These are phyloP conservation scores for Limonium bicolor DNA, from an alignment of 148 eudicot species.

Conservation along the genomic window DNA sequence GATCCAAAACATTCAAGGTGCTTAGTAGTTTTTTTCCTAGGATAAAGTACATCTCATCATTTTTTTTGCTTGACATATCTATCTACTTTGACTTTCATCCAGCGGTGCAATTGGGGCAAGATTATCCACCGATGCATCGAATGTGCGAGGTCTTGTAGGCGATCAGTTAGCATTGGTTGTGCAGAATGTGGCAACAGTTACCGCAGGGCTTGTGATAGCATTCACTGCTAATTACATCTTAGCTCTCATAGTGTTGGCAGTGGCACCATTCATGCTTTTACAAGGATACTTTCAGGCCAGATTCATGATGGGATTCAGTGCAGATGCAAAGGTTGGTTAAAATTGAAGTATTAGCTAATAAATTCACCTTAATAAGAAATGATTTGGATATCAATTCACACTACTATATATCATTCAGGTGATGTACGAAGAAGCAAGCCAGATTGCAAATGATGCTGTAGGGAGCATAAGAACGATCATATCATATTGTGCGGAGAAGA, in stretches of 20 bases:
- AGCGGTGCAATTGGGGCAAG: constrained; percentile 95
- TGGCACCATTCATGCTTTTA: constrained; percentile 43
- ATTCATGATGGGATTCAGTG: constrained; percentile 52
- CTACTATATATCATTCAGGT: no score
- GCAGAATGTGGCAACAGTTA: constrained; percentile 50
- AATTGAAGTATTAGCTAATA: no score
- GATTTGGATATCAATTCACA: no score
- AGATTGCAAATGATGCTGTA: constrained; percentile 75
- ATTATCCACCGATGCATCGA: constrained; percentile 68
- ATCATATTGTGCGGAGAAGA: constrained; percentile 79
- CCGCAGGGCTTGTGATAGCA: constrained; percentile 50
- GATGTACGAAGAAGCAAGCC: constrained; percentile 88
- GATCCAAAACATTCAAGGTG: constrained; percentile 75
- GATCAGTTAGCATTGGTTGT: constrained; percentile 48
- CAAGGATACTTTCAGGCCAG: constrained; percentile 50
- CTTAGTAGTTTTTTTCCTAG: no score
- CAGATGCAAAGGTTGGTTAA: constrained; percentile 62
- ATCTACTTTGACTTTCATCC: not conserved
- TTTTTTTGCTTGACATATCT: not conserved
- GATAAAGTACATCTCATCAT: not conserved
- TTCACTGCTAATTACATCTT: constrained; percentile 73
- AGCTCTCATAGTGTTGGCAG: constrained; percentile 41
- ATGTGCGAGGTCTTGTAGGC: constrained; percentile 69
- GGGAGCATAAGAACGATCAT: constrained; percentile 80
- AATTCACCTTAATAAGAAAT: no score